Conservation (phyloP, 441 rosid genomes). For the Daphne laureola region DNA sequence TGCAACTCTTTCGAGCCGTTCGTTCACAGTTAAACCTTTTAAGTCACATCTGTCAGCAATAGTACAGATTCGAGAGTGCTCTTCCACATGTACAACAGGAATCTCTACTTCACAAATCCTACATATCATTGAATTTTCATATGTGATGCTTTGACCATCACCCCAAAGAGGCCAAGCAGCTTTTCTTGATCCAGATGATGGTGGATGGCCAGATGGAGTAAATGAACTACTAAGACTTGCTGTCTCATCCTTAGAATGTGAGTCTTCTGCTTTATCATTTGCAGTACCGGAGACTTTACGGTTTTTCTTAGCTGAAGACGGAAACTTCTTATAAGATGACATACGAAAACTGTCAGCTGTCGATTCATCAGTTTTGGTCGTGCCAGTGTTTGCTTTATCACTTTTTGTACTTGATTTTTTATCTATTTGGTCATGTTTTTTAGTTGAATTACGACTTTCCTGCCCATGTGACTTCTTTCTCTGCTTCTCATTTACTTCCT, state of each 20-base stretch:
- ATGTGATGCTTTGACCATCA: conserved; percentile 52
- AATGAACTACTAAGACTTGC: conserved; percentile 36
- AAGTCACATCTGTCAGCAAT: conserved; percentile 96
- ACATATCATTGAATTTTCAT: conserved; percentile 89
- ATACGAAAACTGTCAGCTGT: conserved; percentile 65
- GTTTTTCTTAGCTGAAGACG: conserved; percentile 72
- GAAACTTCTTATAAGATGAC: conserved; percentile 98
- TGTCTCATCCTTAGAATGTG: conserved; percentile 30
- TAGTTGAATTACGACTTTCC: conserved; percentile 22
- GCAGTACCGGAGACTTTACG: conserved; percentile 36
- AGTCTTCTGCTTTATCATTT: conserved; percentile 39
- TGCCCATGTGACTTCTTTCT: conserved; percentile 29
- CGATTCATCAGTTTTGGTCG: conserved; percentile 79
- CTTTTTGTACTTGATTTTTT: conserved; percentile 24
- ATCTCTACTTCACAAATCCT: conserved; percentile 99
- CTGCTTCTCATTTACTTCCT: conserved; percentile 35
- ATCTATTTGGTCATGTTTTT: conserved; percentile 33
- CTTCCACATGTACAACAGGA: conserved; percentile 97
- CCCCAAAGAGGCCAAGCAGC: conserved; percentile 67
- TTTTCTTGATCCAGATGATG: conserved; percentile 35
- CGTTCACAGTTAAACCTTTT: conserved; percentile 77
- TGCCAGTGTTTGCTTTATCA: conserved; percentile 42
- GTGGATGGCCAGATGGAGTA: conserved; percentile 44
- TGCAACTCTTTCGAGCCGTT: conserved; percentile 85
- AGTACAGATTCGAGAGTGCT: conserved; percentile 91